A percentile compares a stretch with the other conserved stretches of the same genome.
Conservation (phyloP, 139 green algal species). For the Closterium sp. region DNA sequence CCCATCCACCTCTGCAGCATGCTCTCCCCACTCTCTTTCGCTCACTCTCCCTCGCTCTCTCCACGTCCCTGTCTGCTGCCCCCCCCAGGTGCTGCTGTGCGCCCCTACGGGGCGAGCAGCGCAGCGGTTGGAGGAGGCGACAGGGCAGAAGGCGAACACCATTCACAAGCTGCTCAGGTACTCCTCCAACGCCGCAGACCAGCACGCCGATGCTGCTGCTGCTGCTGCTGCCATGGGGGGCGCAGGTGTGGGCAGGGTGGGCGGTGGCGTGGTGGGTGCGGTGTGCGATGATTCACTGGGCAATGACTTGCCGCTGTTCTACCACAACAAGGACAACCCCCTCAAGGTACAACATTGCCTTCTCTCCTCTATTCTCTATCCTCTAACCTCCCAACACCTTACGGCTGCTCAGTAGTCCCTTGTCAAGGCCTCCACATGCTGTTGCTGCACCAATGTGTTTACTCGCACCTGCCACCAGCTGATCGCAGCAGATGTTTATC, state of each 20-base stretch:
- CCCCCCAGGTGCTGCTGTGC: constrained; percentile 42
- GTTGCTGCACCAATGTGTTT: too few relatives aligned
- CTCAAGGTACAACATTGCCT: background rate
- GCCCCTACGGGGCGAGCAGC: constrained; percentile 43
- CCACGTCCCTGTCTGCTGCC: background rate
- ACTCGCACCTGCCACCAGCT: too few relatives aligned
- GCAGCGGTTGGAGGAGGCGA: constrained; percentile 34
- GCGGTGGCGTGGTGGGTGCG: background rate
- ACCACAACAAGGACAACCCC: background rate
- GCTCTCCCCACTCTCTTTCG: background rate
- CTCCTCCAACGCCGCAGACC: background rate
- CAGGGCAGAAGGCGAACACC: constrained; percentile 30
- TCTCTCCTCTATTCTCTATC: background rate
- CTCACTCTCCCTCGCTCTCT: background rate
- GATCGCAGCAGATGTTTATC: background rate
- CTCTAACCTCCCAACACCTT: background rate
- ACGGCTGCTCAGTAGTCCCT: too few relatives aligned
- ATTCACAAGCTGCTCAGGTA: constrained; percentile 50
- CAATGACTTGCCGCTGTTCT: background rate
- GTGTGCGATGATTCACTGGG: constrained; percentile 4
- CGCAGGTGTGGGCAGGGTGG: background rate
- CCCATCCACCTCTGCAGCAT: background rate
- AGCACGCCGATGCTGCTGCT: too few relatives aligned
- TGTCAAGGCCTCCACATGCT: too few relatives aligned
- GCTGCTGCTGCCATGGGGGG: background rate